These are phyloP conservation scores for Dioszegia hungarica DNA, from an alignment of 768 basidiomycete genomes.

Conservation along the genomic window DNA sequence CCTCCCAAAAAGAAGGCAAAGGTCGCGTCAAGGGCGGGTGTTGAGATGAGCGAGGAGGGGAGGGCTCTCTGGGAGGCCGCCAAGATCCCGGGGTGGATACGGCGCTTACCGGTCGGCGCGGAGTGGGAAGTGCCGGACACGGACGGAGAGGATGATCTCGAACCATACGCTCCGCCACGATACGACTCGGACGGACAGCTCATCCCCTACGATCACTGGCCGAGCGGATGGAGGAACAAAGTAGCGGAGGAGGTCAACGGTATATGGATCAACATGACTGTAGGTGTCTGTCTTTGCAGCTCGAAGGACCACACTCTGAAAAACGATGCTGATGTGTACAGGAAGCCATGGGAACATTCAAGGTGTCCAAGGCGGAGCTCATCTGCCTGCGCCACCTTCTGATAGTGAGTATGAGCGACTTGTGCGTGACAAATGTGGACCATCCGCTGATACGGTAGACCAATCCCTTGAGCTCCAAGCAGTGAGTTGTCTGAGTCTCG, in stretches of 20 bases:
- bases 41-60: not conserved
- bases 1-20: not conserved
- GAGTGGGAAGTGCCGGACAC: constrained; percentile 9
- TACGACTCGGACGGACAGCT: not conserved
- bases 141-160: constrained; percentile 4
- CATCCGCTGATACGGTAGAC: not conserved
- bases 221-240: constrained; percentile 4
- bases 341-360: constrained; percentile 21
- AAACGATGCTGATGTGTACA: not conserved
- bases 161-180: too few relatives aligned
- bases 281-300: too few relatives aligned
- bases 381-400: constrained; percentile 21
- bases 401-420: constrained; percentile 26
- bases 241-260: not conserved
- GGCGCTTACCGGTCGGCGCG: not conserved
- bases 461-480: not conserved
- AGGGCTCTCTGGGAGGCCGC: not conserved
- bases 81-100: not conserved
- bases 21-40: too few relatives aligned
- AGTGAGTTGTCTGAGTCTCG: too few relatives aligned
- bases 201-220: constrained; percentile 6
- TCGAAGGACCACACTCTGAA: too few relatives aligned
- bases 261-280: constrained; percentile 6
- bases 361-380: constrained; percentile 24
- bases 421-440: too few relatives aligned